Base-by-base conservation (phyloP, 2,329 filamentous ascomycete species). In the Fusarium marasasianum region DNA sequence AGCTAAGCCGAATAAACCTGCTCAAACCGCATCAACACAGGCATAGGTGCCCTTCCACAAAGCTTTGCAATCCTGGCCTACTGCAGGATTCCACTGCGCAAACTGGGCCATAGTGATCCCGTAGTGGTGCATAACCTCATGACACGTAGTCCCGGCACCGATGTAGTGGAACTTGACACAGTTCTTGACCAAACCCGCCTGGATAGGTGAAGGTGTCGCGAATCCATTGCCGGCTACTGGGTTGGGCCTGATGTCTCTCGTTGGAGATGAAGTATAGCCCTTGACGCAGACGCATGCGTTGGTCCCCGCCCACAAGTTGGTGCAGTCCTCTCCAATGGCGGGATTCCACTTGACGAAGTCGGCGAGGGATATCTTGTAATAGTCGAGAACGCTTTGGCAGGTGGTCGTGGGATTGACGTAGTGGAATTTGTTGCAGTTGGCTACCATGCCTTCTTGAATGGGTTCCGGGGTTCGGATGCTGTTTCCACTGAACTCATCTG, bases 361-460 rank as follows among this genome's bases (percentile, higher is more conserved):
- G 33, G 29, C 3, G 3, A 68, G 48, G 0, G 65, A 51, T 17
- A 68, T 68, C 37, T 66, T 66, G 6, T 68, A 26, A 3, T 55
- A 29, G 20, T 61, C 31, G 1, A 60, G 41, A 26, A 69, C 50
- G 6, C n/a, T 38, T n/a, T 45, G 38, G 6, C 55, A 69, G 10
- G 41, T 62, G 15, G 63, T 62, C 0, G 37, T 62, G 6, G 31
- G 5, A 0, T 2, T 5, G 3, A 69, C 8, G 6, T n/a, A 22
- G 17, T 69, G 56, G 17, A 69, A 69, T 6, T 67, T 67, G 17
- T 69, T 67, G 26, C 63, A 69, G 43, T 43, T 67, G 0, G 20
- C n/a, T 1, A 47, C 33, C 50, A 69, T 69, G 15, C 66, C 66
- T 7, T 59, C 18, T 20, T 69, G 63, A 3, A 67, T 56, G 22